Base-by-base conservation (phyloP, 2,329 filamentous ascomycete genomes). In the Pseudomassariella vexata region DNA sequence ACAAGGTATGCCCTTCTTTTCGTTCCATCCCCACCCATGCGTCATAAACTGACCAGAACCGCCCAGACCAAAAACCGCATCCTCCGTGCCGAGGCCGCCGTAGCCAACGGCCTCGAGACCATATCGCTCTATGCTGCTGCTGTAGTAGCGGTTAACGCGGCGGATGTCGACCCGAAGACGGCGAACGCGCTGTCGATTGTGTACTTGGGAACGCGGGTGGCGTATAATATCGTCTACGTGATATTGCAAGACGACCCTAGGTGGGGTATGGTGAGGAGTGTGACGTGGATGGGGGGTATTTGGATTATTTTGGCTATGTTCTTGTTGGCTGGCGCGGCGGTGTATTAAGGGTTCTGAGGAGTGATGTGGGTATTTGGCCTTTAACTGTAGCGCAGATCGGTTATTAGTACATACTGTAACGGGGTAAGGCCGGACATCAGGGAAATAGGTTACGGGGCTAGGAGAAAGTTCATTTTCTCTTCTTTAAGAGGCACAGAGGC, bases 91-190 rank as follows among this genome's bases (percentile, higher is more conserved):
- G 39, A 42, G 24, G 29, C 28, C 24, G 39, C 39, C 11, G 39
- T 42, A 18, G 37, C 37, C 29, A 42, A 42, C 15, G 39, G 39
- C 14, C 37, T 42, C 27, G 39, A 42, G 37, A 42, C 39, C 7
- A 24, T 42, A 23, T 27, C 31, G 4, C 21, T 40, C 18, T 42
- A 40, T 21, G 39, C 39, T 5, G 37, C 39, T 3, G 39, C 37
- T 12, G 39, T 42, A 9, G 34, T 22, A 5, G 19, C 37, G 5
- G 32, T 37, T 12, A 37, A 42, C 24, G 22, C 26, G 9, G 37
- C 28, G 7, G 18, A 16, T 9, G 37, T 37, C 6, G 19, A 36
- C 14, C 29, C 37, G 8, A 19, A 8, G 5, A 22, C 24, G 19
- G 37, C 39, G 10, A 42, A 42, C 10, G 15, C 30, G 10, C 29